These are phyloP conservation scores for Lactarius sanguifluus DNA, from an alignment of 768 basidiomycete genomes.

Conservation along the genomic window DNA sequence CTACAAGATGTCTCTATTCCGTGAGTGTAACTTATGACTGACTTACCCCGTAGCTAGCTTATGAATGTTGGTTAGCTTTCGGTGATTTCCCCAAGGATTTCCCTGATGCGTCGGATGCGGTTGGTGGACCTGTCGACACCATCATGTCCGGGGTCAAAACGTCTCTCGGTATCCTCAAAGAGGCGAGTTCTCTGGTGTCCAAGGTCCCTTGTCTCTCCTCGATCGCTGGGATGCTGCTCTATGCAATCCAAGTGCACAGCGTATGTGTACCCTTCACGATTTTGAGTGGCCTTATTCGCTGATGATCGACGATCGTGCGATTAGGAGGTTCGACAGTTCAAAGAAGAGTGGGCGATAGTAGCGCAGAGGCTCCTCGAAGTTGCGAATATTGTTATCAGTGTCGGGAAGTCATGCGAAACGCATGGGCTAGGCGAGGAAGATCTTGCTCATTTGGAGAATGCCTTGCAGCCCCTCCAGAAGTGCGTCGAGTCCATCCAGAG, in stretches of 20 bases:
- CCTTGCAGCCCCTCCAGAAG: background rate
- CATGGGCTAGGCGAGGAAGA: background rate
- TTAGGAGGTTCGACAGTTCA: conserved; percentile 4
- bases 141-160: background rate
- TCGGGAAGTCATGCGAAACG: background rate
- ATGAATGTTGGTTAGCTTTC: background rate
- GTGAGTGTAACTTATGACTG: background rate
- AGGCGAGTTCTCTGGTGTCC: background rate
- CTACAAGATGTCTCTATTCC: background rate
- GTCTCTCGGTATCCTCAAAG: background rate
- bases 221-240: background rate
- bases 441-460: background rate
- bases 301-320: background rate
- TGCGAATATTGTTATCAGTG: background rate
- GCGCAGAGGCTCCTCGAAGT: conserved; percentile 2
- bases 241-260: background rate
- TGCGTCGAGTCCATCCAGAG: background rate
- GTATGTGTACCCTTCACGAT: background rate
- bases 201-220: background rate
- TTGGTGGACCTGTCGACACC: background rate
- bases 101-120: background rate
- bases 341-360: conserved; percentile 4
- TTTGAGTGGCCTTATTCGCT: background rate
- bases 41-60: background rate
- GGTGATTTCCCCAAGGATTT: background rate